phyloP scores from a whole-genome alignment of 352 stramenopile species.

The Blastocystis sp. region DNA sequence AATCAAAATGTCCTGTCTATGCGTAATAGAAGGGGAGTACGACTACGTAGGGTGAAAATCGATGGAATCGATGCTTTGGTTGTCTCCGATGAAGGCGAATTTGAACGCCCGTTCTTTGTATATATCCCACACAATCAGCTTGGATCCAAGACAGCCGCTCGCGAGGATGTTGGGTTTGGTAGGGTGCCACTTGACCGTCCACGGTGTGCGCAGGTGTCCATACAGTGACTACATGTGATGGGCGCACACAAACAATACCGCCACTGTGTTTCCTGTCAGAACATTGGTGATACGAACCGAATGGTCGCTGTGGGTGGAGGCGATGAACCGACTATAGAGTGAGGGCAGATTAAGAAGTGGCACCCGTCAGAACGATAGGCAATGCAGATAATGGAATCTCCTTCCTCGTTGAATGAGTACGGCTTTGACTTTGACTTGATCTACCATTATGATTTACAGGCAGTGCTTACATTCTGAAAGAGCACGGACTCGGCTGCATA shows the following conservation, averaged over 20 bases:
- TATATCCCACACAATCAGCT: slow-evolving; percentile 81
- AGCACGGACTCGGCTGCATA: not conserved
- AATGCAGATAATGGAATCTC: slow-evolving; percentile 5
- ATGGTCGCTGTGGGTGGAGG: slow-evolving; percentile 94
- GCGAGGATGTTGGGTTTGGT: slow-evolving; percentile 86
- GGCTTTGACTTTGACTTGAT: not conserved
- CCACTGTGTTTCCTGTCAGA: slow-evolving; percentile 75
- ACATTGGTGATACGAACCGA: slow-evolving; percentile 95
- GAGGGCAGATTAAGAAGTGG: not conserved
- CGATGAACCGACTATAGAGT: slow-evolving; percentile 77
- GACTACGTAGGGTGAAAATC: slow-evolving; percentile 56
- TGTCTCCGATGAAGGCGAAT: not conserved
- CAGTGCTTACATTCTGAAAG: slow-evolving; percentile 12
- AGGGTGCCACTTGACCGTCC: slow-evolving; percentile 96
- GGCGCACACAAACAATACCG: not conserved
- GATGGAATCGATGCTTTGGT: not conserved
- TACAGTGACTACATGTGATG: slow-evolving; percentile 76
- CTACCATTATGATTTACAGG: not conserved
- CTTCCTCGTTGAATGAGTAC: not conserved
- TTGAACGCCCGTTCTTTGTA: not conserved
- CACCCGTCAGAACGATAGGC: slow-evolving; percentile 29
- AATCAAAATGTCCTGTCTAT: not conserved
- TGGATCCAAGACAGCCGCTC: slow-evolving; percentile 89
- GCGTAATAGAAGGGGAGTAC: not conserved
- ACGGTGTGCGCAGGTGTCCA: slow-evolving; percentile 82